Evolutionary conservation across 371 early-diverging fungal species (phyloP), one percentile per base, ranked within the genome.

Genomic region (Apophysomyces sp.): DNA sequence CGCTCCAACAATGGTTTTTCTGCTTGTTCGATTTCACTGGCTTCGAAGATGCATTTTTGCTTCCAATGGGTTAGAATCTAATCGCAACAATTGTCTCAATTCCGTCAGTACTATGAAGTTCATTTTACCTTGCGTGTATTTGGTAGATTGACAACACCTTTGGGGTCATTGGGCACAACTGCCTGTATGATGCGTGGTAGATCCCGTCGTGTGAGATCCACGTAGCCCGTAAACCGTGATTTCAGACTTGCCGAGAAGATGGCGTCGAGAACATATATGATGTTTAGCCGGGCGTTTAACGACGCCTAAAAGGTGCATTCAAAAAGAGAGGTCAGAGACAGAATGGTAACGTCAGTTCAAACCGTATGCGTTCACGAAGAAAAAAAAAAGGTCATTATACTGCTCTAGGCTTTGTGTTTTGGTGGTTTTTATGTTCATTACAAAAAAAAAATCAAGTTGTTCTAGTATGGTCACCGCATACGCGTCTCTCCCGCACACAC

Each of bases 211-310:
- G 91, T 76, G 36, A 89, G 77, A 1, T 87, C 86, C 4, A 73
- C 68, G 73, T 91, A 92, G 5, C 81, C 80, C 7, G 75, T 60
- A 39, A 82, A 83, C 31, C 79, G 77, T 28, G 78, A 66, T 52
- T 84, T 84, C 56, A 74, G 71, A 58, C 87, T 80, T 30, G 81
- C 77, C 7, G 80, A 77, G 52, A 88, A 86, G 31, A 92, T 84
- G 36, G 88, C 81, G 68, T 92, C 91, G 51, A 92, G 66, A 2
- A 90, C 86, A 63, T 88, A 89, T n/a, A 92, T 75, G 11, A 92
- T 79, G 76, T 90, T 90, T 68, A 90, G 73, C 27, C 88, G 81
- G 21, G 88, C 80, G 68, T 83, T 83, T 67, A 86, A 71, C 16
- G 86, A 81, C 62, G 84, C 75, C 73, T 86, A 80, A 56, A 66